Conservation (phyloP, 164 flowering plant genomes). For the Vitis rupestris region DNA sequence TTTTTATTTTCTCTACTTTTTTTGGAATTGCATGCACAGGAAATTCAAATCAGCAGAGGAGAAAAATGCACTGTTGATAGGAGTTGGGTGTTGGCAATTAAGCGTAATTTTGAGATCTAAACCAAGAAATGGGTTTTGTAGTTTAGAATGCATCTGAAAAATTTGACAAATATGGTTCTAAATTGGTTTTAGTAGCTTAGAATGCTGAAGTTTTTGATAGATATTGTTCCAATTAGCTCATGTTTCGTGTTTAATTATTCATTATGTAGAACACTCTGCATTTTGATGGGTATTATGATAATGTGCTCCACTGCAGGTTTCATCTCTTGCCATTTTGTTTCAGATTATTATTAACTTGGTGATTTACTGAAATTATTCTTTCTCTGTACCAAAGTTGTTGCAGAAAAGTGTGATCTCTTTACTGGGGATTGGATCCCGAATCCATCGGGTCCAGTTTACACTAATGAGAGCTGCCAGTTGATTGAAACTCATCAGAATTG, state of each 20-base stretch:
- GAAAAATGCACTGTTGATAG: too few species aligned
- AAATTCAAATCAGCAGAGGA: too few species aligned
- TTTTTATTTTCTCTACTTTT: neutral
- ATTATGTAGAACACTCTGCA: too few species aligned
- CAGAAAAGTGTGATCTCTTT: constrained; percentile 75
- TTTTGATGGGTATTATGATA: too few species aligned
- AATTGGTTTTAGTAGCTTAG: constrained; percentile 1
- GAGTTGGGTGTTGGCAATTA: too few species aligned
- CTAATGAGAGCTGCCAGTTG: constrained; percentile 63
- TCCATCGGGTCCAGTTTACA: constrained; percentile 71
- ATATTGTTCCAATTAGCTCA: constrained; percentile 1
- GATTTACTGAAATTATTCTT: neutral
- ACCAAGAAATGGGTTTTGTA: neutral
- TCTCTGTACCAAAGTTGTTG: constrained; percentile 5
- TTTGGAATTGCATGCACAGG: neutral
- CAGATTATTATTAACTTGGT: neutral
- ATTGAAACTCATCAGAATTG: constrained; percentile 87
- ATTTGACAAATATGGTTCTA: neutral
- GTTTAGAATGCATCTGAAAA: neutral
- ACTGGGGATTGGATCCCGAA: constrained; percentile 79
- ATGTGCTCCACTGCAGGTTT: too few species aligned
- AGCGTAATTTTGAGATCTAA: neutral
- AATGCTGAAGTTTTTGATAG: neutral
- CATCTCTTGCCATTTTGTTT: neutral
- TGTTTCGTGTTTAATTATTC: neutral